These are phyloP conservation scores for Geotrichum carabidarum DNA, from an alignment of 1,139 yeast genomes.

Conservation along the genomic window DNA sequence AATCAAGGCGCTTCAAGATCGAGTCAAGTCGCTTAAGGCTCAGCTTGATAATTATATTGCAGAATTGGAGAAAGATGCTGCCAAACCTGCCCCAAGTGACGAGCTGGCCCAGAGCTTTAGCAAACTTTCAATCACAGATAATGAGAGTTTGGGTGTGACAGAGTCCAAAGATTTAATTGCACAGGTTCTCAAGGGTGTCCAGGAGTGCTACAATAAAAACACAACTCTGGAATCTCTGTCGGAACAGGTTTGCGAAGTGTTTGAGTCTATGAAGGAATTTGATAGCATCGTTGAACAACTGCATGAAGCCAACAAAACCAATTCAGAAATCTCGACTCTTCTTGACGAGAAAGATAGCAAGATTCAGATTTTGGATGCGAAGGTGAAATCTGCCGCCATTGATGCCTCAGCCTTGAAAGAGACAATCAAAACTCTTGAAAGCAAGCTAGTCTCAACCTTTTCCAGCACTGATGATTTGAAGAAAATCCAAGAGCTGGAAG, in stretches of 20 bases:
- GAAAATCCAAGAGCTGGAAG: constrained; percentile 5
- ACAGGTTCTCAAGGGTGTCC: constrained; percentile 7
- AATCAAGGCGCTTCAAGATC: constrained; percentile 12
- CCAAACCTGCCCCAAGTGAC: background rate
- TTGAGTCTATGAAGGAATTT: constrained; percentile 11
- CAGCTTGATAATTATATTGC: constrained; percentile 3
- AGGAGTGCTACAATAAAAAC: constrained; percentile 1
- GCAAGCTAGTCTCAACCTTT: background rate
- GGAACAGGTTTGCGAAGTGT: constrained; percentile 7
- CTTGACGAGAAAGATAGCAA: constrained; percentile 12
- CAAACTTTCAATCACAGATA: background rate
- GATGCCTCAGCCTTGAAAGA: background rate
- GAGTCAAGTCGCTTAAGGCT: constrained; percentile 11
- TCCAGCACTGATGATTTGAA: background rate
- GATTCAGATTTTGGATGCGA: background rate
- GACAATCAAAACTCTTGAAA: background rate
- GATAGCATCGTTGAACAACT: constrained; percentile 9
- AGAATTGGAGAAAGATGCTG: constrained; percentile 4
- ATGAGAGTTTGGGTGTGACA: background rate
- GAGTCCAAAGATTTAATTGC: constrained; percentile 3
- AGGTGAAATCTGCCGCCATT: background rate
- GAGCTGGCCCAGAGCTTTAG: background rate
- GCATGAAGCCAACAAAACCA: constrained; percentile 3
- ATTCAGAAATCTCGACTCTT: constrained; percentile 3
- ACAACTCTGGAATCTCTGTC: constrained; percentile 8